Evolutionary conservation across 2,329 filamentous ascomycete genomes (phyloP), one percentile per base, ranked within the genome.

Genomic region (Colletotrichum brevisporum): DNA sequence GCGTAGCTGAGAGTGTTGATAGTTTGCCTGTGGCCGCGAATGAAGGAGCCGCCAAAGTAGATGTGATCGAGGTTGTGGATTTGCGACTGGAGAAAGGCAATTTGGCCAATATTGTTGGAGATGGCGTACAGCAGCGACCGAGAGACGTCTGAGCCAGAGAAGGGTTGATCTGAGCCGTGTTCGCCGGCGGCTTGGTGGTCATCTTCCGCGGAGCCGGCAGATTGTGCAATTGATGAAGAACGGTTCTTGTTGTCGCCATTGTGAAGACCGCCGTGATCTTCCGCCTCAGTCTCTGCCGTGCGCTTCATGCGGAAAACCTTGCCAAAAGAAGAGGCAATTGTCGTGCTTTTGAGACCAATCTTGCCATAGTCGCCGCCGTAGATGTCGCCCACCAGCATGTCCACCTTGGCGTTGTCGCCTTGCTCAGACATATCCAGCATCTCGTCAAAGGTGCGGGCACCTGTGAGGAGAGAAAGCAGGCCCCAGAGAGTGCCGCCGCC

Each of bases 401-500:
- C 96, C 10, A 99, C 96, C 31, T 92, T 92, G 45, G 92, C 88
- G 76, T 99, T 99, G 82, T 99, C 96, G 27, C 96, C 96, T 41
- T 90, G 87, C 72, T 96, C 96, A 1, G 96, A 95, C 84, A 97
- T 92, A 63, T 92, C 91, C 43, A 99, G 86, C 96, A 99, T 99
- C 75, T 97, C 95, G 79, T 98, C 96, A 77, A 99, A 99, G n/a
- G 91, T 95, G 63, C 92, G 89, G 24, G 95, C 94, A n/a, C 95
- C 94, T 0, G 96, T 99, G 47, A 99, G 86, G 59, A 99, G 87
- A 13, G 94, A 96, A 45, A 99, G 86, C 26, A 99, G 85, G 1
- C 96, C 96, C 96, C 96, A 99, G 60, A 99, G 91, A 1, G 96
- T 99, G n/a, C 96, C 96, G 52, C 96, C 96, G 41, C 96, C 96